These are phyloP conservation scores for Eucalyptus regnans DNA, from an alignment of 345 rosid species.

Conservation along the genomic window DNA sequence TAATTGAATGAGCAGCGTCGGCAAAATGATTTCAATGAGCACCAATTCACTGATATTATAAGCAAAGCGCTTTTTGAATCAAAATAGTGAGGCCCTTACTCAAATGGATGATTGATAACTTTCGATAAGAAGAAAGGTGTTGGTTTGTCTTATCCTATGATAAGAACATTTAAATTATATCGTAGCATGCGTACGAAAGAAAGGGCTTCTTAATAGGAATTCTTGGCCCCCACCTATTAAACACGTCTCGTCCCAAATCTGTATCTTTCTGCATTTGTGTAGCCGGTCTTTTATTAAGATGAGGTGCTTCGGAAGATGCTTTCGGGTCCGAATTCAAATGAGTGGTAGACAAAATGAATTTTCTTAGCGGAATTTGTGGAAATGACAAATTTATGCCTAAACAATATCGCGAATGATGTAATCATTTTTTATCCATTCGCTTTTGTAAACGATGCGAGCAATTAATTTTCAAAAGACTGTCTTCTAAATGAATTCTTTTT, in stretches of 20 bases:
- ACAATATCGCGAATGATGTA: accelerated
- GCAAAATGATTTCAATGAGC: accelerated
- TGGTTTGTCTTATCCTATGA: no score
- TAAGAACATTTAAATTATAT: not conserved
- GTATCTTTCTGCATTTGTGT: not conserved
- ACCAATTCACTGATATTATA: not conserved
- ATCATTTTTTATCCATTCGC: accelerated
- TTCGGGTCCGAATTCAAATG: not conserved
- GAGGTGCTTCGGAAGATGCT: not conserved
- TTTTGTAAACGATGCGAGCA: accelerated
- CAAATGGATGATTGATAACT: not conserved
- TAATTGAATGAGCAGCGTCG: not conserved
- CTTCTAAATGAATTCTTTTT: no score
- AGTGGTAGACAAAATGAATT: no score
- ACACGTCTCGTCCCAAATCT: not conserved
- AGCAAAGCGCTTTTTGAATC: not conserved
- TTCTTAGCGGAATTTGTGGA: not conserved
- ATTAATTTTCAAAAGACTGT: not conserved
- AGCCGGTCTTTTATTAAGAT: not conserved
- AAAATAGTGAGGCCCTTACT: accelerated
- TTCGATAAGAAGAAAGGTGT: no score
- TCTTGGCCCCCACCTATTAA: not conserved
- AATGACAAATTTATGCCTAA: no score
- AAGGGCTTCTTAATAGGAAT: not conserved
- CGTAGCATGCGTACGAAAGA: not conserved